Evolutionary conservation across 2,329 filamentous ascomycete species (phyloP), one percentile per base, ranked within the genome.

Genomic region (Thelonectria olida): DNA sequence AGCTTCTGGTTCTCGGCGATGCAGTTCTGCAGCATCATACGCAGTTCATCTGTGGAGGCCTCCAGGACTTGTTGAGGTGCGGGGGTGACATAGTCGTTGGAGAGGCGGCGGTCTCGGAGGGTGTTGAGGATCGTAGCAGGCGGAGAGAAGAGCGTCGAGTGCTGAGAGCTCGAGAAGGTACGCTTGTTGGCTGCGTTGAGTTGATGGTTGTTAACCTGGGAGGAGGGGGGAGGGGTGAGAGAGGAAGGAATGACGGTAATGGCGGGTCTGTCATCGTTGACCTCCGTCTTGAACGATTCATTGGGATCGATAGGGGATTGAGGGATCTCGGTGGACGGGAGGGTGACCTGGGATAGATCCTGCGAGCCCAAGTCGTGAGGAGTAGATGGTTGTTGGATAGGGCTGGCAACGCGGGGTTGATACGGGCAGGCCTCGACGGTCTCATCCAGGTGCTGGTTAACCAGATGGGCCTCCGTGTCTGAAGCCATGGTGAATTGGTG

Each of bases 271-370:
- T 84, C 82, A 58, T 86, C 82, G 70, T 81, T 83, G 61, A 74
- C 61, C 62, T 86, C 83, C 4, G 80, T 82, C 67, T 79, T 82
- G 72, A 86, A 85, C 0, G 83, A 84, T 47, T 77, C 71, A 47
- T 75, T 73, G 6, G 79, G 78, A 48, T 85, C 83, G 64, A 82
- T 76, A 25, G 85, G 85, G 12, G 85, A 88, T 19, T 77, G 79
- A 2, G 85, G 82, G 7, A 77, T 79, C 69, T 87, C 84, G n/a
- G 85, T 88, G 2, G 84, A 85, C 10, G 84, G 82, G n/a, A 88
- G 76, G 19, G 84, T 85, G 34, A 81, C 77, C 62, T 87, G 85
- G 15, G 85, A 86, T 8, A 78, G 77, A 23, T 74, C 70, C 23
- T 71, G 68, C 12, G 70, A 72, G 15, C 65, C 73, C 9, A 59